A percentile compares a stretch with the other conserved stretches of the same genome.
phyloP scores from a whole-genome alignment of 352 stramenopile species.

The Globisporangium carolinianum region DNA sequence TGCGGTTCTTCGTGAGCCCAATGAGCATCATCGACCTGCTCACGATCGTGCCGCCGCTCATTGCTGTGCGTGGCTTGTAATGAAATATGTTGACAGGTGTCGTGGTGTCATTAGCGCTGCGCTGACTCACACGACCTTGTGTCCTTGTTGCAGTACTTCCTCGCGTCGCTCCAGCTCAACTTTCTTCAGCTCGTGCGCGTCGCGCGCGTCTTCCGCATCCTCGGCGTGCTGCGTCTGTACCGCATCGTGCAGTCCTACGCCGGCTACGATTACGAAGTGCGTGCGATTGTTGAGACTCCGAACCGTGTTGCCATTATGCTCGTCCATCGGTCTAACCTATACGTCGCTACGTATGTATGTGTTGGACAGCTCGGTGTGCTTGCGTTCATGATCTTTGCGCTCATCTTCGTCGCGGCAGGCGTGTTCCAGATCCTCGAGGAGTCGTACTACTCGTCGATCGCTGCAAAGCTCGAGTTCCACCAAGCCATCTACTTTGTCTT shows the following conservation, averaged over 20 bases:
- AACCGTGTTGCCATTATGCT: not conserved
- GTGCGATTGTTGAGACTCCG: not conserved
- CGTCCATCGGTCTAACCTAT: no score
- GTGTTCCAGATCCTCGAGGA: slow-evolving; percentile 54
- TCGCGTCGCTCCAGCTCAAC: slow-evolving; percentile 26
- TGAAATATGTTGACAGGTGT: not conserved
- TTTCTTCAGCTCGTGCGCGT: slow-evolving; percentile 42
- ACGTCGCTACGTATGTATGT: not conserved
- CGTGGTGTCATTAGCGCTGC: not conserved
- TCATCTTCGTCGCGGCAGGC: slow-evolving; percentile 53
- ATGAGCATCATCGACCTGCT: slow-evolving; percentile 51
- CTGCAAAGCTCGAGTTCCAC: slow-evolving; percentile 39
- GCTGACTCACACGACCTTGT: not conserved
- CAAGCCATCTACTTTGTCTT: slow-evolving; percentile 66
- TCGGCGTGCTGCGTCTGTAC: slow-evolving; percentile 50
- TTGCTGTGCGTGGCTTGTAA: slow-evolving; percentile 21
- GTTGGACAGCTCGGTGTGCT: slow-evolving; percentile 31
- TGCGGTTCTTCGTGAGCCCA: slow-evolving; percentile 37
- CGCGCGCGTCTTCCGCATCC: slow-evolving; percentile 47
- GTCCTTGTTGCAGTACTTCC: slow-evolving; percentile 20
- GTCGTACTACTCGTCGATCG: slow-evolving; percentile 35
- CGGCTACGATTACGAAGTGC: slow-evolving; percentile 51
- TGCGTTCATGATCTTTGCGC: slow-evolving; percentile 41
- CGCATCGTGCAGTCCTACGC: slow-evolving; percentile 43
- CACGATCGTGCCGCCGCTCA: slow-evolving; percentile 40